Percentiles rank a stretch among this genome's conserved stretches.
These are phyloP conservation scores for Durio zibethinus DNA, from an alignment of 345 rosid genomes.

Conservation along the genomic window DNA sequence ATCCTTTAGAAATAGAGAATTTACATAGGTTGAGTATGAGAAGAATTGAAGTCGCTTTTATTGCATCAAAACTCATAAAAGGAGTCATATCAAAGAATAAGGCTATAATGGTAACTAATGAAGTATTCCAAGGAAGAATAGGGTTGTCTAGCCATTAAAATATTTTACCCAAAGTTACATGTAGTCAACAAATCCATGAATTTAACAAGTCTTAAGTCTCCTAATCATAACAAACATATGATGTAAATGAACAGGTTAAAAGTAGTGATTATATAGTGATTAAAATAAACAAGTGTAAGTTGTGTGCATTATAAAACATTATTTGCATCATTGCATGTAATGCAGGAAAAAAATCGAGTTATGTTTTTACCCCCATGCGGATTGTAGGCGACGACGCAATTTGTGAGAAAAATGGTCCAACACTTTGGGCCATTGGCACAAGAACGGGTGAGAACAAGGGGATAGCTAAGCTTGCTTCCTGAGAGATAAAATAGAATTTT, in stretches of 20 bases:
- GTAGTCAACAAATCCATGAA: neutral
- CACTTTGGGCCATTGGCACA: conserved; percentile 87
- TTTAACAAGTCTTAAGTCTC: neutral
- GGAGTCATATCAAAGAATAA: neutral
- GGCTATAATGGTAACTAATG: neutral
- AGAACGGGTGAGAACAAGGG: conserved; percentile 96
- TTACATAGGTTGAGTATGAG: neutral
- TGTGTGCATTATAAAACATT: neutral
- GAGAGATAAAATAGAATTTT: conserved; percentile 20
- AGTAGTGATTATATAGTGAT: neutral
- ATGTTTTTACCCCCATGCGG: conserved; percentile 69
- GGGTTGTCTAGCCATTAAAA: neutral
- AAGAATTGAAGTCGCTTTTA: neutral
- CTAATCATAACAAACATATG: neutral
- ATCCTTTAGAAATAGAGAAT: neutral
- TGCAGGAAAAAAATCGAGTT: neutral
- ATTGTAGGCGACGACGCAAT: conserved; percentile 71
- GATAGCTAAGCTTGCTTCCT: conserved; percentile 89
- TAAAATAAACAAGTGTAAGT: neutral
- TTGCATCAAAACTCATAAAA: neutral
- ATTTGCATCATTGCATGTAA: conserved; percentile 6
- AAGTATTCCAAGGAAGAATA: neutral
- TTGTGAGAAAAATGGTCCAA: conserved; percentile 85
- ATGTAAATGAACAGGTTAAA: neutral
- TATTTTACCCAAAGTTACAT: neutral